Evolutionary conservation across 345 rosid genomes (phyloP).

Genomic region (Pistacia atlantica): DNA sequence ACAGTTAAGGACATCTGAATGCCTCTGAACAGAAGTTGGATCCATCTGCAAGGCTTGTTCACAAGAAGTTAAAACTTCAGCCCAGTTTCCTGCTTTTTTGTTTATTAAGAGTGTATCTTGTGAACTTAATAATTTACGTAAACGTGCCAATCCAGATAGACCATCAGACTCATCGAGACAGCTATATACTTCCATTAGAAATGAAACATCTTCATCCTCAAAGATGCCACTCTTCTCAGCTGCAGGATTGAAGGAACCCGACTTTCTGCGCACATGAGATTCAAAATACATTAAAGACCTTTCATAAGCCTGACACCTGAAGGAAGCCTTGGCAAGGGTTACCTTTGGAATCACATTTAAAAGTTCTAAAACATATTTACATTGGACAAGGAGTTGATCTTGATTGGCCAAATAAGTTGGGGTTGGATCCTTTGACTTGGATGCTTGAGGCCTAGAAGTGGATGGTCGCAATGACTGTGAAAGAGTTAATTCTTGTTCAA

Average conservation of each 20-base stretch:
- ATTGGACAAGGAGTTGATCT: slow-evolving; percentile 75
- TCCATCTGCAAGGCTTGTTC: slow-evolving; percentile 98
- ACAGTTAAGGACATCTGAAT: slow-evolving; percentile 92
- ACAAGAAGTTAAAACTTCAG: slow-evolving; percentile 89
- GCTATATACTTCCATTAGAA: slow-evolving; percentile 93
- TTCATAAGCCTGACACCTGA: slow-evolving; percentile 93
- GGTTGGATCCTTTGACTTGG: slow-evolving; percentile 61
- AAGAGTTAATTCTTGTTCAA: slow-evolving; percentile 83
- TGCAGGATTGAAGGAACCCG: slow-evolving; percentile 95
- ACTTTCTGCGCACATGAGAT: slow-evolving; percentile 80
- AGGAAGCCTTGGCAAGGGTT: slow-evolving; percentile 89
- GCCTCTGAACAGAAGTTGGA: slow-evolving; percentile 85
- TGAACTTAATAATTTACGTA: slow-evolving; percentile 77
- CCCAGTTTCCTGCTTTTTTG: slow-evolving; percentile 95
- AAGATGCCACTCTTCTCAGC: slow-evolving; percentile 82
- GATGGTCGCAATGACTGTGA: slow-evolving; percentile 59
- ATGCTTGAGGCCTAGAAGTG: slow-evolving; percentile 60
- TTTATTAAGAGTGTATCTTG: slow-evolving; percentile 88
- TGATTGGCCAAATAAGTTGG: slow-evolving; percentile 49
- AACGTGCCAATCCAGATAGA: slow-evolving; percentile 82
- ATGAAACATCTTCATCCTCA: slow-evolving; percentile 92
- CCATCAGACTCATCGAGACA: slow-evolving; percentile 95
- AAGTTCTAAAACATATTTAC: slow-evolving; percentile 88
- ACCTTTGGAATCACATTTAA: slow-evolving; percentile 83
- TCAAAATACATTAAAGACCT: slow-evolving; percentile 96